Percentiles rank a stretch among this genome's conserved stretches.
Conservation (phyloP, 768 basidiomycete species). For the Multifurca ochricompacta region DNA sequence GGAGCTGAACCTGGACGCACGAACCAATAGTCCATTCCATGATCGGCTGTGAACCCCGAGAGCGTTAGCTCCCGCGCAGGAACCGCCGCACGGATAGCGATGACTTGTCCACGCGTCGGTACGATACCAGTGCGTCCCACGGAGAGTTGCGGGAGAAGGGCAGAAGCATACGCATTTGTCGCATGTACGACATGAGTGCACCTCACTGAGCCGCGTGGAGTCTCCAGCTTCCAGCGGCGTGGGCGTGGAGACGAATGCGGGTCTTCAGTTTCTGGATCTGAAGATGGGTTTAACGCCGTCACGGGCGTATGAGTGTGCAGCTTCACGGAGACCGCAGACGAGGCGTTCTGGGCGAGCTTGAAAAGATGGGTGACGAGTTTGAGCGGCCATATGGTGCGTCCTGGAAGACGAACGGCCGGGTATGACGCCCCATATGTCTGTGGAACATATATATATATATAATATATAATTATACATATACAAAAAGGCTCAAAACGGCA, state of each 20-base stretch:
- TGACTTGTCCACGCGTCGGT: slow-evolving; percentile 66
- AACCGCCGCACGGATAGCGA: slow-evolving; percentile 38
- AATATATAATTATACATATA: too few species aligned
- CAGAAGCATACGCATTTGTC: slow-evolving; percentile 76
- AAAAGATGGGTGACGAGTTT: slow-evolving; percentile 72
- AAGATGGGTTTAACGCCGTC: slow-evolving; percentile 32
- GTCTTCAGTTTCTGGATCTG: too few species aligned
- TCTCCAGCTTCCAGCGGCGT: slow-evolving; percentile 49
- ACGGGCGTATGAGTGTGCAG: slow-evolving; percentile 75
- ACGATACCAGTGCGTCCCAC: slow-evolving; percentile 50
- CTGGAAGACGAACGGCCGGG: slow-evolving; percentile 45
- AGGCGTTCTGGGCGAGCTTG: slow-evolving; percentile 31
- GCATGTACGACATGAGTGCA: slow-evolving; percentile 73
- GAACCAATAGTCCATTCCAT: slow-evolving; percentile 75
- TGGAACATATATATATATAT: too few species aligned
- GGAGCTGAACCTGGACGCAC: slow-evolving; percentile 41
- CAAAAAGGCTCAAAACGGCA: neutral
- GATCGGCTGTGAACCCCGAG: slow-evolving; percentile 31
- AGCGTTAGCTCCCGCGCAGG: slow-evolving; percentile 33
- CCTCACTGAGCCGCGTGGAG: slow-evolving; percentile 55
- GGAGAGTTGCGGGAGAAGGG: slow-evolving; percentile 63
- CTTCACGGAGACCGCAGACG: slow-evolving; percentile 34
- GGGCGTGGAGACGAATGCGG: too few species aligned
- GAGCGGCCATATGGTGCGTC: slow-evolving; percentile 68
- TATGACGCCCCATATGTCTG: slow-evolving; percentile 40